Evolutionary conservation across 345 rosid species (phyloP).

Genomic region (Eucalyptus erythrocorys): DNA sequence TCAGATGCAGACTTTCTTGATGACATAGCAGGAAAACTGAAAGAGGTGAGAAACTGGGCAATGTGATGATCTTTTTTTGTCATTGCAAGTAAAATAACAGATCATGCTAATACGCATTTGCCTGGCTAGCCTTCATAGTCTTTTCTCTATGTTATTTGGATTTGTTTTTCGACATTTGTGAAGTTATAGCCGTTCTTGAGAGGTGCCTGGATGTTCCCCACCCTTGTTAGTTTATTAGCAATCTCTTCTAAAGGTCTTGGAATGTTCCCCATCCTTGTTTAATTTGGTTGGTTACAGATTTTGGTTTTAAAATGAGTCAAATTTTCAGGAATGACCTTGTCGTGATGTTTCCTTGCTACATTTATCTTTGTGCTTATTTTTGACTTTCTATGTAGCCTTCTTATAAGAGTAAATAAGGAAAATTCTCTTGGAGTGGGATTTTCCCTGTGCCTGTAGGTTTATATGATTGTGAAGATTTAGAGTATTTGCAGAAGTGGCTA

Average conservation of each 20-base stretch:
- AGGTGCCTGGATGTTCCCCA: background rate
- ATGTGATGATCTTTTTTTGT: background rate
- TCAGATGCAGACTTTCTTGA: conserved; percentile 78
- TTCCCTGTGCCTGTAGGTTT: background rate
- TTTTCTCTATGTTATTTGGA: background rate
- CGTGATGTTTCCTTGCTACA: background rate
- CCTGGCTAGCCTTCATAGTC: background rate
- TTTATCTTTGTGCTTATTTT: background rate
- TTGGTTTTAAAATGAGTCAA: background rate
- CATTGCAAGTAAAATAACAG: background rate
- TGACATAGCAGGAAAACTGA: conserved; percentile 88
- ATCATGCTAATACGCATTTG: background rate
- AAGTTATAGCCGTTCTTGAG: background rate
- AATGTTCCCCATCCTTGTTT: background rate
- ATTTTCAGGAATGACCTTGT: background rate
- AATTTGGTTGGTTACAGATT: background rate
- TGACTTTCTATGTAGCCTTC: background rate
- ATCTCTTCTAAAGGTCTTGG: background rate
- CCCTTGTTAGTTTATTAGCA: background rate
- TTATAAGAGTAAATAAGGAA: background rate
- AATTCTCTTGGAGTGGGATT: background rate
- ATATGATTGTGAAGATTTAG: background rate
- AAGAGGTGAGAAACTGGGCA: conserved; percentile 40
- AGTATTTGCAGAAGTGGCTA: background rate
- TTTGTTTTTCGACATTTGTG: background rate